Conservation (phyloP, 495 filamentous ascomycete species). For the Aspergillus bridgeri region DNA sequence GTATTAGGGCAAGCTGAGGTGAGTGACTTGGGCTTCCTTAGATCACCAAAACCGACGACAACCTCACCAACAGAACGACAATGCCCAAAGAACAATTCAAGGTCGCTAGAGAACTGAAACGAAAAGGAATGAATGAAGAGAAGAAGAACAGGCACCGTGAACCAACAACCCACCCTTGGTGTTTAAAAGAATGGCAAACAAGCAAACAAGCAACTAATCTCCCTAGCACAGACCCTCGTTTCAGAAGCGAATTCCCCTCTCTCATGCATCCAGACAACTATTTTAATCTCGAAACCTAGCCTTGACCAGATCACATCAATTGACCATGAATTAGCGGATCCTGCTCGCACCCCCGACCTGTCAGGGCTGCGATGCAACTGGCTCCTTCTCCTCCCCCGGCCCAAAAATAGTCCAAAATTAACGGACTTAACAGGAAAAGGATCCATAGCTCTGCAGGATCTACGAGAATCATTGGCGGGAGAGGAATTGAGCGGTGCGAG, state of each 20-base stretch:
- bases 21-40: background rate
- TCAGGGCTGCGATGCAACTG: background rate
- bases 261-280: background rate
- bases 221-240: background rate
- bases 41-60: background rate
- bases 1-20: background rate
- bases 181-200: background rate
- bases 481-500: background rate
- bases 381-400: background rate
- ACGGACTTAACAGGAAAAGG: background rate
- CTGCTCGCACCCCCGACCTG: background rate
- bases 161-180: background rate
- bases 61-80: background rate
- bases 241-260: background rate
- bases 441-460: background rate
- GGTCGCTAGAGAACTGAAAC: too few species aligned
- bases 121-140: background rate
- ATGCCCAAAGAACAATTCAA: background rate
- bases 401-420: constrained; percentile 14
- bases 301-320: background rate
- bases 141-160: background rate
- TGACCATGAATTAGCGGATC: background rate
- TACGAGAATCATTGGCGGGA: background rate
- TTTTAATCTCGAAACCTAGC: background rate
- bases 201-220: background rate